Percentiles rank a stretch among this genome's conserved stretches.
These are phyloP conservation scores for Pichia sp. DNA, from an alignment of 1,139 yeast genomes.

Conservation along the genomic window DNA sequence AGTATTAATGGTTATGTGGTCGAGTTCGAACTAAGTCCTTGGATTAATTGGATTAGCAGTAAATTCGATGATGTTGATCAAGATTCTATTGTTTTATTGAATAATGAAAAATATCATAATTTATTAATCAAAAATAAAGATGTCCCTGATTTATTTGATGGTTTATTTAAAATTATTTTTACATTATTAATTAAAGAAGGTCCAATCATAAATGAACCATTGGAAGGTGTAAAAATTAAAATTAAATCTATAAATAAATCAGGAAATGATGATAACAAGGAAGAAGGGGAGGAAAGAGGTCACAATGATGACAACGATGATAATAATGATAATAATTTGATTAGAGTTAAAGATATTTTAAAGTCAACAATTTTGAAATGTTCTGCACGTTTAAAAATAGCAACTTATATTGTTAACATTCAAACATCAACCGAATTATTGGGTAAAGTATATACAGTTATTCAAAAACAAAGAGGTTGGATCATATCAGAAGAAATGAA, in stretches of 20 bases:
- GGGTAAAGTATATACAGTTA: conserved; percentile 93
- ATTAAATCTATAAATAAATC: conserved; percentile 42
- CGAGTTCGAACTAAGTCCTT: conserved; percentile 14
- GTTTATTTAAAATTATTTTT: conserved; percentile 59
- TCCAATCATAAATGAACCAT: conserved; percentile 81
- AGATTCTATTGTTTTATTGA: conserved; percentile 1
- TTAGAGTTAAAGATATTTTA: conserved; percentile 67
- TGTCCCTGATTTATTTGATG: conserved; percentile 37
- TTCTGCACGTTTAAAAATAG: conserved; percentile 86
- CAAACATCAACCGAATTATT: conserved; percentile 93
- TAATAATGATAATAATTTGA: conserved; percentile 58
- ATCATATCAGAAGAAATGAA: conserved; percentile 91
- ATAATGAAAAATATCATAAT: conserved; percentile 44
- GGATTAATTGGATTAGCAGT: neutral
- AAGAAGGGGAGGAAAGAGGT: no score
- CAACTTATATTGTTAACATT: conserved; percentile 90
- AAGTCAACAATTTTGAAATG: conserved; percentile 64
- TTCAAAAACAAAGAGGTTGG: conserved; percentile 80
- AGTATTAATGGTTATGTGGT: conserved; percentile 34
- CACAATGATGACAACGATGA: conserved; percentile 49
- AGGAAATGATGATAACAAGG: conserved; percentile 32
- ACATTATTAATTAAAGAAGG: conserved; percentile 80
- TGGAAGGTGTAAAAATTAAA: conserved; percentile 69
- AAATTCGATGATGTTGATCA: neutral
- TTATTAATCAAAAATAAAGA: conserved; percentile 65